Percentiles rank a stretch among this genome's conserved stretches.
phyloP scores from a whole-genome alignment of 495 filamentous ascomycete species.

The Penicillium chermesinum region DNA sequence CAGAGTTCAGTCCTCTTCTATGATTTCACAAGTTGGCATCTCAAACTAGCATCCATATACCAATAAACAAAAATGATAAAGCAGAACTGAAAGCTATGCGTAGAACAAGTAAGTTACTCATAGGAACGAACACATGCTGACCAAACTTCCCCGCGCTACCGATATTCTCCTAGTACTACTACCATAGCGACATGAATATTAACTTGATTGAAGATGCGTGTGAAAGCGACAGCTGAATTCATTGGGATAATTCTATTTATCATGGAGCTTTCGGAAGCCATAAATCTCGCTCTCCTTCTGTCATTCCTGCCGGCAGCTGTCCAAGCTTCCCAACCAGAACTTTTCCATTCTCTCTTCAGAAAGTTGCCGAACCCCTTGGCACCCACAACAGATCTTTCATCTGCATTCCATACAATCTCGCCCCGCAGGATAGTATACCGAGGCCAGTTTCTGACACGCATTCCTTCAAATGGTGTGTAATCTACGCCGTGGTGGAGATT shows the following conservation, averaged over 20 bases:
- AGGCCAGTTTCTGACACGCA: slow-evolving; percentile 48
- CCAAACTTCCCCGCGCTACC: too few species aligned
- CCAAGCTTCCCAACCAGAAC: slow-evolving; percentile 3
- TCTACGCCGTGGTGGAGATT: slow-evolving; percentile 6
- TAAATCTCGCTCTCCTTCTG: slow-evolving; percentile 1
- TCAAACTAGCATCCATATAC: too few species aligned
- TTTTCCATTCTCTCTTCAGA: slow-evolving; percentile 28
- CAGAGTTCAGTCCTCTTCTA: too few species aligned
- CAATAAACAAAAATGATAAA: too few species aligned
- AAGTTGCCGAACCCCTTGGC: slow-evolving; percentile 44
- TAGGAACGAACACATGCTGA: too few species aligned
- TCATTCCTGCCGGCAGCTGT: slow-evolving; percentile 3
- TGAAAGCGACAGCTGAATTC: too few species aligned
- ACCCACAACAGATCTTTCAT: slow-evolving; percentile 45
- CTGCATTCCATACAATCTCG: slow-evolving; percentile 49
- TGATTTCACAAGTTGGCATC: too few species aligned
- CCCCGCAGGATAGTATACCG: slow-evolving; percentile 58
- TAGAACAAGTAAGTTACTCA: too few species aligned
- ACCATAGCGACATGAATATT: too few species aligned
- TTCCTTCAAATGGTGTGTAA: slow-evolving; percentile 7
- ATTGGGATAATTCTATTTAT: neutral
- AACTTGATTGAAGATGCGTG: neutral
- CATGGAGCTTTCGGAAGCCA: neutral
- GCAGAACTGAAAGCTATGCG: too few species aligned
- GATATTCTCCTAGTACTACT: too few species aligned